These are phyloP conservation scores for Houttuynia cordata DNA, from an alignment of 164 flowering plant genomes.

Conservation along the genomic window DNA sequence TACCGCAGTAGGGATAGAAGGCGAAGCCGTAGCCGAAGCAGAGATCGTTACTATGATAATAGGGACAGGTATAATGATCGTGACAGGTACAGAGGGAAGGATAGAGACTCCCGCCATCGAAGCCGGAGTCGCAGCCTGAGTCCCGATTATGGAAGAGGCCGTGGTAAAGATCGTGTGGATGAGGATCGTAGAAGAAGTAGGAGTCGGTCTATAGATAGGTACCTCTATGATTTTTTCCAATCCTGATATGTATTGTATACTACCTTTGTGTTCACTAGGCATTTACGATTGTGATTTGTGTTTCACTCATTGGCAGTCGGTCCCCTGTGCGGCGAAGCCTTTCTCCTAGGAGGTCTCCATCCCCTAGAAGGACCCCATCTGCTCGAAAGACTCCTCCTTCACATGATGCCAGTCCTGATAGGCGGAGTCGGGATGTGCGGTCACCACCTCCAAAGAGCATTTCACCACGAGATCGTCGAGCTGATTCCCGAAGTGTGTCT, in stretches of 20 bases:
- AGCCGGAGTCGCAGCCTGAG: conserved; percentile 77
- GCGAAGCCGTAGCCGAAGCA: conserved; percentile 79
- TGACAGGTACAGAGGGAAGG: conserved; percentile 55
- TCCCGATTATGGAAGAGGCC: conserved; percentile 46
- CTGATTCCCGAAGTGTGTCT: conserved; percentile 49
- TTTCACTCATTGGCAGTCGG: conserved; percentile 20
- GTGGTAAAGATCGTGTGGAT: conserved; percentile 52
- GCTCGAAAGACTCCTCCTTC: conserved; percentile 28
- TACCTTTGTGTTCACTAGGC: not conserved
- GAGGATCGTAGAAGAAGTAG: conserved; percentile 41
- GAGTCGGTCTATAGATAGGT: conserved; percentile 62
- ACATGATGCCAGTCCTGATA: conserved; percentile 38
- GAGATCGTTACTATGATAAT: conserved; percentile 48
- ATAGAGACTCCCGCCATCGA: conserved; percentile 46
- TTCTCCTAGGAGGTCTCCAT: conserved; percentile 34
- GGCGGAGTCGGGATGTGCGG: conserved; percentile 21
- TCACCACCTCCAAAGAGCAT: conserved; percentile 41
- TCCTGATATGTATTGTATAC: not conserved
- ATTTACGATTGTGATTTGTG: not conserved
- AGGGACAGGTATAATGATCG: conserved; percentile 32
- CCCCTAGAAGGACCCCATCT: conserved; percentile 42
- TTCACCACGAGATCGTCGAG: conserved; percentile 41
- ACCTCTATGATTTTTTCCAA: not conserved
- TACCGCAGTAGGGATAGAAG: conserved; percentile 28
- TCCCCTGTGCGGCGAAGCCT: conserved; percentile 40